Evolutionary conservation across 768 basidiomycete genomes (phyloP), one percentile per base, ranked within the genome.

Genomic region (Hygrophoropsis aurantiaca): DNA sequence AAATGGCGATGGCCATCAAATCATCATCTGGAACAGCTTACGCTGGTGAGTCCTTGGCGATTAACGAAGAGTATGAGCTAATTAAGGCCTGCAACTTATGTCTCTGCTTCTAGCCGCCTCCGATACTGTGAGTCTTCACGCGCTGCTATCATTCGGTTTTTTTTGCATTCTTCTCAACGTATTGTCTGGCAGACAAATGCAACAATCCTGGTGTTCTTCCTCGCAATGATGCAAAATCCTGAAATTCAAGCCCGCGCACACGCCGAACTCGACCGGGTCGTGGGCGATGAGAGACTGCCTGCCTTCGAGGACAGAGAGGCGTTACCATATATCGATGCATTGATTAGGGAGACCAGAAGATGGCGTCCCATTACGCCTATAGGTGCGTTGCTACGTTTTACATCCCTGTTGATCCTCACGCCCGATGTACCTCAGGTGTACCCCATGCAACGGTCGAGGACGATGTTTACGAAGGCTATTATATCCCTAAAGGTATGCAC

Each of bases 291-390:
- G 9, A 6, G 36, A 16, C 36, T 38, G 16, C 36, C 36, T 9
- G n/a, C 7, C n/a, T 38, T 38, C 36, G 16, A n/a, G 7, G 36
- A 38, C n/a, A 38, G 36, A 21, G 7, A 16, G 20, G 7, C 36
- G 16, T 21, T 38, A n/a, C 36, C 36, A 16, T 38, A 38, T 44
- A 46, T 66, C n/a, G 52, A 55, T 4, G 67, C 65, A 0, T 45
- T 67, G 6, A 37, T 59, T 3, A 58, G 54, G 23, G 67, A 68
- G 42, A 45, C 55, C 13, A 37, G 66, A 34, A 45, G 67, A 42
- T 53, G 60, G 61, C 49, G 49, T 11, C 44, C 50, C 15, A 48
- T 63, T 23, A 30, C 46, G 3, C 61, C 63, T n/a, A 16, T 38
- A 8, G 36, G 36, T 38, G 6, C 9, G 36, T 21, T 6, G 20